Base-by-base conservation (phyloP, 805 yeast genomes). In the Nakazawaea wyomingensis region DNA sequence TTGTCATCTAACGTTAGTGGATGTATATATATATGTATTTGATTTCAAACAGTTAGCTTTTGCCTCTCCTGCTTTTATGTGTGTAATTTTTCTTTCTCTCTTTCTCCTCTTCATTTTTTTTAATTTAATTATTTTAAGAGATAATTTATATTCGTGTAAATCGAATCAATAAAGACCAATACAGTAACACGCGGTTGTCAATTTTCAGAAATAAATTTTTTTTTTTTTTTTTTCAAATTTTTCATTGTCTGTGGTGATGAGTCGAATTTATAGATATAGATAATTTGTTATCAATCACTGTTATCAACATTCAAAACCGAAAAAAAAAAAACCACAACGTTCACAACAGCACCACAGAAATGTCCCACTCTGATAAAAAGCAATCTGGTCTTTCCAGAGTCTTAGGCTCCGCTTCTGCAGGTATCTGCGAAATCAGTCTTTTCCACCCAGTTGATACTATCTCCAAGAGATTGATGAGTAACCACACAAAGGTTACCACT, bases 401-500 rank as follows among this genome's bases (percentile, higher is more conserved):
- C 34, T 72, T 93, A 36, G 99, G 99, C 37, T 91, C 98, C n/a
- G 99, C 98, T 14, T 76, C 95, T 17, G 99, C 99, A 33, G 99
- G 99, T 56, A 86, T 93, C 61, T 79, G 95, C 58, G 99, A 93
- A 68, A 85, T 93, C 54, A 95, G 85, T 44, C 95, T 93, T 32
- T 93, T 93, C 80, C 99, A 93, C 67, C 99, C 99, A 17, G 96
- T 93, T 29, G 99, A 93, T 68, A 93, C 99, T 40, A 85, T 89
- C 59, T 89, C 99, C 52, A 93, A 93, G 72, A 84, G 99, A 72
- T 75, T 85, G 62, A 85, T 85, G 95, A 79, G 88, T 28, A 85
- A 85, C 68, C 81, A 77, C 52, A 78, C 86, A 41, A 81, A 69
- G 60, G 78, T 91, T 51, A 61, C 84, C 32, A 71, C 78, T 31